Conservation (phyloP, 2,329 filamentous ascomycete genomes). For the Aspergillus persii region DNA sequence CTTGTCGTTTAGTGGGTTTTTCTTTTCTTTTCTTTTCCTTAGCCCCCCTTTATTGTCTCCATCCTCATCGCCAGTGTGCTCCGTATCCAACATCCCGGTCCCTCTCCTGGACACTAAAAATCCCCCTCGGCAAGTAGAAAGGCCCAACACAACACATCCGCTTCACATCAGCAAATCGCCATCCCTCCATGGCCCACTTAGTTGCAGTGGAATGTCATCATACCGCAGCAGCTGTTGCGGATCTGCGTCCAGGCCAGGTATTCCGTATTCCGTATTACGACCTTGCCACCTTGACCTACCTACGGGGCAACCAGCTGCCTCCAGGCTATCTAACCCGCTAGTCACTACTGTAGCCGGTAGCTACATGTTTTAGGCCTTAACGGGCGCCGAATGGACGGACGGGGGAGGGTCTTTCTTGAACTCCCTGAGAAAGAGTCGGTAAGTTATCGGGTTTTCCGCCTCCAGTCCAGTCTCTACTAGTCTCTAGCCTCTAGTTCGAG, state of each 20-base stretch:
- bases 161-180: background rate
- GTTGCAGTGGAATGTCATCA: slow-evolving; percentile 4
- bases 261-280: background rate
- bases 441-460: no score
- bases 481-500: no score
- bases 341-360: no score
- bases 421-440: no score
- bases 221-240: slow-evolving; percentile 2
- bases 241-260: background rate
- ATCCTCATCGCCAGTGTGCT: no score
- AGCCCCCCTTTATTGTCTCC: background rate
- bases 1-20: background rate
- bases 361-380: no score
- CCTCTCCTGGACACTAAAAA: background rate
- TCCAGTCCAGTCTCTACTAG: no score
- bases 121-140: background rate
- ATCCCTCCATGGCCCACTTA: slow-evolving; percentile 5
- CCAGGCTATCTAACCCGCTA: background rate
- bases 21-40: background rate
- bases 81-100: background rate
- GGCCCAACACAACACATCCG: no score
- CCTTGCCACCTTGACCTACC: background rate
- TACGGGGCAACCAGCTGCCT: background rate
- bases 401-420: no score
- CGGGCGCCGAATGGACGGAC: no score